phyloP scores from a whole-genome alignment of 2,329 filamentous ascomycete genomes.

The Plenodomus lindquistii region DNA sequence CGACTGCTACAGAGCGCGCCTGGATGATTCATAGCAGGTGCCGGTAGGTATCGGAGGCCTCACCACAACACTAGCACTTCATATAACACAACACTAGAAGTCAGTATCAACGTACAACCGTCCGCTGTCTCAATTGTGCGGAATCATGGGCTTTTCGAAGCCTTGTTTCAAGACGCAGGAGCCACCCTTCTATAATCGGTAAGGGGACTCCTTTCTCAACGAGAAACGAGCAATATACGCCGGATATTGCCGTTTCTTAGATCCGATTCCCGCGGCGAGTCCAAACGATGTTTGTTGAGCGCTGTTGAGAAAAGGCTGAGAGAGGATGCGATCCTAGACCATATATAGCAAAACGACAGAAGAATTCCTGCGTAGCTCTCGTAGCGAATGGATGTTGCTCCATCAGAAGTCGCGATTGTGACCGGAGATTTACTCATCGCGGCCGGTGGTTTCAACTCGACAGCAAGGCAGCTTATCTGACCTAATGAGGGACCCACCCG shows the following conservation, averaged over 20 bases:
- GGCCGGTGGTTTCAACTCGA: conserved; percentile 53
- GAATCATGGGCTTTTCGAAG: conserved; percentile 49
- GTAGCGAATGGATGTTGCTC: conserved; percentile 27
- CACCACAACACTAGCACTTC: conserved; percentile 69
- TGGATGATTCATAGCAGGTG: conserved; percentile 34
- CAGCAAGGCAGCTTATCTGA: conserved; percentile 47
- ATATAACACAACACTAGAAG: conserved; percentile 60
- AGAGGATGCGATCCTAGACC: conserved; percentile 44
- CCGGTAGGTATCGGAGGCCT: conserved; percentile 81
- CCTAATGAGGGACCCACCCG: conserved; percentile 50
- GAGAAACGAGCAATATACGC: conserved; percentile 49
- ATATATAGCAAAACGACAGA: conserved; percentile 42
- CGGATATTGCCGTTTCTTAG: conserved; percentile 50
- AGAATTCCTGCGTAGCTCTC: conserved; percentile 47
- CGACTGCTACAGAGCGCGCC: no score
- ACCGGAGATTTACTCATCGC: conserved; percentile 46
- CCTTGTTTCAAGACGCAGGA: conserved; percentile 49
- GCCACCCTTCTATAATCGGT: conserved; percentile 51
- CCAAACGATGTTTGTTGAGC: conserved; percentile 53
- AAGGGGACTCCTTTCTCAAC: conserved; percentile 49
- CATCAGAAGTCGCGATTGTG: conserved; percentile 35
- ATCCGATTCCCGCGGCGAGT: conserved; percentile 51
- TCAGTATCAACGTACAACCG: conserved; percentile 54
- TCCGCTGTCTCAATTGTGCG: conserved; percentile 51
- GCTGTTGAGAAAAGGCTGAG: conserved; percentile 50